Evolutionary conservation across 495 filamentous ascomycete species (phyloP), one percentile per base, ranked within the genome.

Genomic region (Neurospora sp.): DNA sequence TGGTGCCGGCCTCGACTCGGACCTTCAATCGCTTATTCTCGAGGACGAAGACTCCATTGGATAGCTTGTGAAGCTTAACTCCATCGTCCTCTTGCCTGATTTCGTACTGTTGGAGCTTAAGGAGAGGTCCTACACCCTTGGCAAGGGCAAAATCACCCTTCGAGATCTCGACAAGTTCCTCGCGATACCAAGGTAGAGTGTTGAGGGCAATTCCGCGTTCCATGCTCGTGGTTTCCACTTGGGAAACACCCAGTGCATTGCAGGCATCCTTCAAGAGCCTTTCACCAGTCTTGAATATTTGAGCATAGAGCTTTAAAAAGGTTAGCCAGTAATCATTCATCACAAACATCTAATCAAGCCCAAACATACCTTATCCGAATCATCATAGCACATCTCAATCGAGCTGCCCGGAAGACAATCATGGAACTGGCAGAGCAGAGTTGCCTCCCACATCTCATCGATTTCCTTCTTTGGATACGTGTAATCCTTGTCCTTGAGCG

Each of bases 381-480:
- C 96, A 77, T 93, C 91, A 79, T 98, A 98, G 79, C 92, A 95
- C 94, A 99, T 97, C 79, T 95, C 94, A 74, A 99, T 98, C 20
- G 89, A 90, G 78, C 92, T 96, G n/a, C 96, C 96, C 11, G 96
- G 96, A 42, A 99, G 84, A 79, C 95, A 97, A 79, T 99, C 96
- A 78, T 99, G 96, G 85, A 98, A 98, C 76, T 99, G 96, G 77
- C 94, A 97, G 20, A 97, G 88, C 12, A 96, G 86, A 0, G 89
- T 85, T 37, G 83, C 86, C 82, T 99, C 95, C 96, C 96, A 99
- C 90, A 99, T 94, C 69, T 91, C 86, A 79, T 99, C 96, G 69
- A 99, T 89, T 18, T 94, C 87, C 77, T 91, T 86, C 83, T 98
- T 99, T 2, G 96, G 96, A 78, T 98, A 99, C 75, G 90, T 89